Evolutionary conservation across 2,329 filamentous ascomycete species (phyloP).

Genomic region (Hortaea werneckii): DNA sequence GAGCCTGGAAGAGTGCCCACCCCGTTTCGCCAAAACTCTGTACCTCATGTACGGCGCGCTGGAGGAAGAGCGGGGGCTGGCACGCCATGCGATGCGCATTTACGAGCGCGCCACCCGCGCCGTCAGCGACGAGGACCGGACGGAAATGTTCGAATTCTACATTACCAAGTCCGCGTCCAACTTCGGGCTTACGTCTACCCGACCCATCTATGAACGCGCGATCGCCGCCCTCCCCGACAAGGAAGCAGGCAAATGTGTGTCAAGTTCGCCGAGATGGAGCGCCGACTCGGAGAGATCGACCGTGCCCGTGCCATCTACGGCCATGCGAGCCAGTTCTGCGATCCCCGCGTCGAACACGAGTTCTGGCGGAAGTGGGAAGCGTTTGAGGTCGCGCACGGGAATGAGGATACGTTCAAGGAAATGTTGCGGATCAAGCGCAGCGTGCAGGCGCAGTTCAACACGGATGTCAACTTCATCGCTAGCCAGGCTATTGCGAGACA

Average conservation of each 20-base stretch:
- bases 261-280: slow-evolving; percentile 96
- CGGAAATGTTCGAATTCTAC: slow-evolving; percentile 99
- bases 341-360: slow-evolving; percentile 75
- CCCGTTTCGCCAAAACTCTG: slow-evolving; percentile 89
- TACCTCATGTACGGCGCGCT: slow-evolving; percentile 98
- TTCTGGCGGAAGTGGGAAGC: slow-evolving; percentile 98
- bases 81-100: slow-evolving; percentile 95
- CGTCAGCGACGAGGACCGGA: slow-evolving; percentile 85
- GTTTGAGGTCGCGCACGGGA: slow-evolving; percentile 95
- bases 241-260: slow-evolving; percentile 97
- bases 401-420: slow-evolving; percentile 98
- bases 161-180: slow-evolving; percentile 98
- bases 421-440: slow-evolving; percentile 97
- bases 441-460: slow-evolving; percentile 96
- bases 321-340: slow-evolving; percentile 93
- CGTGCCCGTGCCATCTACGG: slow-evolving; percentile 91
- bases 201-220: slow-evolving; percentile 91
- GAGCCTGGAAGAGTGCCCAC: slow-evolving; percentile 85
- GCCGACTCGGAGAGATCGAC: slow-evolving; percentile 84
- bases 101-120: slow-evolving; percentile 94
- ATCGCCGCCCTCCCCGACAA: slow-evolving; percentile 86
- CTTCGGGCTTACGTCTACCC: slow-evolving; percentile 88
- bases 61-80: slow-evolving; percentile 89
- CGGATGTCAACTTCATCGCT: slow-evolving; percentile 96
- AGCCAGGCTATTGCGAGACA: slow-evolving; percentile 86